A percentile compares a stretch with the other conserved stretches of the same genome.
Evolutionary conservation across 148 eudicot genomes (phyloP).

Genomic region (Nyssa sinensis): DNA sequence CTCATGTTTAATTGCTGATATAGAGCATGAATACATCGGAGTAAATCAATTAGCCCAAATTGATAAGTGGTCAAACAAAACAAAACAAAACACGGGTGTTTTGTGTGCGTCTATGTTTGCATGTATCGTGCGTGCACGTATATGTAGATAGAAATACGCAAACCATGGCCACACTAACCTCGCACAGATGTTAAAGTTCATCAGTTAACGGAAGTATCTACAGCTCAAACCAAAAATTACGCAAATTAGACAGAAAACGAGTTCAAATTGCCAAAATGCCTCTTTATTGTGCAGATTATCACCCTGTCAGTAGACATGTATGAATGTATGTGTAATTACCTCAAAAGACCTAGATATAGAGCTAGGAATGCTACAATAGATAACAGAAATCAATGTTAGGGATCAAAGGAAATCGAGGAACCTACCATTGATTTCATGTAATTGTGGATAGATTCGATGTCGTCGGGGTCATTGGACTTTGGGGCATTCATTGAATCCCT

Average conservation of each 20-base stretch:
- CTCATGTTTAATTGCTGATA: too few species aligned
- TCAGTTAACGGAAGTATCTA: neutral
- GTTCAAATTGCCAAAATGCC: too few species aligned
- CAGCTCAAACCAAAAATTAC: neutral
- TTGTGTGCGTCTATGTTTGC: too few species aligned
- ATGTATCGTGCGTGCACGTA: too few species aligned
- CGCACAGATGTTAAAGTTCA: neutral
- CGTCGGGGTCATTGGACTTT: neutral
- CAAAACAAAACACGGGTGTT: too few species aligned
- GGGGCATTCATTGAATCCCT: neutral
- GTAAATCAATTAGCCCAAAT: too few species aligned
- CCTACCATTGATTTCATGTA: conserved; percentile 47
- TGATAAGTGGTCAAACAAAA: too few species aligned
- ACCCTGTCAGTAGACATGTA: too few species aligned
- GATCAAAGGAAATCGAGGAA: neutral
- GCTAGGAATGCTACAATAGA: neutral
- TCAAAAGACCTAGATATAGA: neutral
- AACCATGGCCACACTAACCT: neutral
- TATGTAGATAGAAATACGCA: neutral
- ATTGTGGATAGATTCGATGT: conserved; percentile 34
- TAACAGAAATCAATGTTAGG: neutral
- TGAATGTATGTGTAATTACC: neutral
- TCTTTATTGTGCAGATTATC: too few species aligned
- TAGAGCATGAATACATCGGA: too few species aligned
- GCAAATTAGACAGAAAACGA: neutral